A percentile compares a stretch with the other conserved stretches of the same genome.
Conservation (phyloP, 1,139 yeast species). For the Debaryomyces coudertii region DNA sequence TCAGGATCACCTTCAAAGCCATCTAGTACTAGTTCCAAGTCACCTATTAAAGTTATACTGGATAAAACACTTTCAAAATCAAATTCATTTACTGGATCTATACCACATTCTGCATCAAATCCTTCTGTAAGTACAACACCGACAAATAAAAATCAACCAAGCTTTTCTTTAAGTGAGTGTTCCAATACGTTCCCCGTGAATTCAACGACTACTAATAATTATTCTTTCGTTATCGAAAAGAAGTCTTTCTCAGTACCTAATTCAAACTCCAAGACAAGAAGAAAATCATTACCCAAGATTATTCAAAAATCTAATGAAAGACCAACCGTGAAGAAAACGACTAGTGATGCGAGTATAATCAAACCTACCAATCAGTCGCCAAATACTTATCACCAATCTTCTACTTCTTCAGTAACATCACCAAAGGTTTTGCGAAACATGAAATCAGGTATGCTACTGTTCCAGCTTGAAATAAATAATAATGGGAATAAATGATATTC, state of each 20-base stretch:
- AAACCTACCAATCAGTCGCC: constrained; percentile 11
- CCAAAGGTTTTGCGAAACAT: constrained; percentile 31
- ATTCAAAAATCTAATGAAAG: constrained; percentile 12
- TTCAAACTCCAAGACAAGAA: constrained; percentile 18
- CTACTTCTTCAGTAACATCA: constrained; percentile 13
- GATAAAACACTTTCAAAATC: constrained; percentile 14
- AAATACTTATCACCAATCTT: constrained; percentile 3
- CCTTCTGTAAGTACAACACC: constrained; percentile 6
- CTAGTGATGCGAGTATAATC: constrained; percentile 12
- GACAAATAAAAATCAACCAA: constrained; percentile 14
- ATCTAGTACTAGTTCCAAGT: constrained; percentile 9
- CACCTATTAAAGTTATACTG: constrained; percentile 7
- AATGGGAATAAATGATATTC: constrained; percentile 3
- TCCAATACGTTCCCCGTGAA: constrained; percentile 28
- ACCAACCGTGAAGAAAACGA: constrained; percentile 18
- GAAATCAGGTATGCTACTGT: constrained; percentile 43
- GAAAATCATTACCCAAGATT: constrained; percentile 20
- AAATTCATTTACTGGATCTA: constrained; percentile 14
- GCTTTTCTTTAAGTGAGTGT: constrained; percentile 32
- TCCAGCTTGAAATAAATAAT: constrained; percentile 31
- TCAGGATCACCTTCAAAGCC: constrained; percentile 11
- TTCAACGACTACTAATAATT: constrained; percentile 16
- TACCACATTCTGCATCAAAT: constrained; percentile 11
- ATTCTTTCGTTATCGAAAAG: constrained; percentile 22
- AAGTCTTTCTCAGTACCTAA: constrained; percentile 11